Conservation (phyloP, 176 grass and related monocot species). For the Rhipidocladum racemiflorum region DNA sequence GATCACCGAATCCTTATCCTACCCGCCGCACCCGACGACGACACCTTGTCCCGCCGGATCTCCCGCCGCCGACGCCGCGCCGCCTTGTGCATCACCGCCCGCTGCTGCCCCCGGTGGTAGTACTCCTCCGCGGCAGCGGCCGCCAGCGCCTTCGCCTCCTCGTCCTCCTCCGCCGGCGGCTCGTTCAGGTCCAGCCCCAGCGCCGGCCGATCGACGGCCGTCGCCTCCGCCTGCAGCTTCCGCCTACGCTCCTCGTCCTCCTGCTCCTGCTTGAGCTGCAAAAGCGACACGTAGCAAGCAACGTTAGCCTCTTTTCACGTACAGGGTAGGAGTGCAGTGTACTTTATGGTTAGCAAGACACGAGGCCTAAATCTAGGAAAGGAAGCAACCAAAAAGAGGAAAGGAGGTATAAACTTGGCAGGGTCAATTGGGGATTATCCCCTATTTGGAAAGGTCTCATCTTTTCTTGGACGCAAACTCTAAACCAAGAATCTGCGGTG, state of each 20-base stretch:
- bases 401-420: background rate
- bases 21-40: background rate
- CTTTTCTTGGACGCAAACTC: background rate
- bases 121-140: background rate
- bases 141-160: background rate
- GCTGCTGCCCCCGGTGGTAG: background rate
- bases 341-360: background rate
- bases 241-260: background rate
- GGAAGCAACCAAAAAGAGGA: background rate
- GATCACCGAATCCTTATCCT: background rate
- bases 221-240: background rate
- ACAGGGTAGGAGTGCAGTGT: background rate
- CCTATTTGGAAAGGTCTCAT: background rate
- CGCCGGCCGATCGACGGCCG: background rate
- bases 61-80: background rate
- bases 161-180: background rate
- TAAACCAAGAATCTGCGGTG: background rate
- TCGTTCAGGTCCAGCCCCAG: slow-evolving; percentile 27
- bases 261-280: slow-evolving; percentile 8
- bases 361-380: background rate
- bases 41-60: background rate
- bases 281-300: slow-evolving; percentile 12
- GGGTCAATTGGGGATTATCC: background rate
- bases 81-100: background rate
- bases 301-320: background rate